Evolutionary conservation across 2,329 filamentous ascomycete genomes (phyloP), one percentile per base, ranked within the genome.

Genomic region (Colletotrichum brevisporum): DNA sequence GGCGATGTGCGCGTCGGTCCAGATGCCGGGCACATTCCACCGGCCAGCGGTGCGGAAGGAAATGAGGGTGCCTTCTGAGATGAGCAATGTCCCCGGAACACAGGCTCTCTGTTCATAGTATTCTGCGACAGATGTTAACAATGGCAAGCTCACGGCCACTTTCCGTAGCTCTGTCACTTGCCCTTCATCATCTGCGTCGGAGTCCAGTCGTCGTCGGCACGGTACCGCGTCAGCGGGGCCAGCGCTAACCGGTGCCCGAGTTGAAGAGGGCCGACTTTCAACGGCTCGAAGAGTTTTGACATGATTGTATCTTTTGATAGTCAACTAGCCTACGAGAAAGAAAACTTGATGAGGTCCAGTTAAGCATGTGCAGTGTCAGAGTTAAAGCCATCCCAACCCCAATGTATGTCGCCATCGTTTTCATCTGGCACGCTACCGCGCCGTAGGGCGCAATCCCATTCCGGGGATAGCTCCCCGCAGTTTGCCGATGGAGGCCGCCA

Each of bases 41-140:
- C 83, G 85, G 50, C 85, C 83, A 53, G 84, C 84, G 47, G 79
- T 83, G 71, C 81, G 80, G 6, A 79, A 73, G 2, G 85, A 83
- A 74, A 90, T 85, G 48, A 85, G 80, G 8, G 86, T 87, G 0
- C 83, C 88, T 75, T 91, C 89, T 3, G 84, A 85, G 72, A 91
- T 85, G 50, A 91, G 76, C 3, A 91, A 78, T 2, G 78, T 80
- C 15, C 81, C 71, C 71, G 80, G 82, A 71, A 80, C 76, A 69
- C 76, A 72, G 27, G 74, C 75, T 4, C 75, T 73, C 65, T 78
- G 76, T 6, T 71, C 65, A 64, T 78, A 77, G 70, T 79, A 78
- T 61, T 76, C 74, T 73, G 27, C 8, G 8, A 31, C 6, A 9
- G 6, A 31, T 18, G 4, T 47, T 47, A 47, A 16, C 43, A 47